A percentile compares a stretch with the other conserved stretches of the same genome.
These are phyloP conservation scores for Tolypocladium endophyticum DNA, from an alignment of 2,329 filamentous ascomycete species.

Conservation along the genomic window DNA sequence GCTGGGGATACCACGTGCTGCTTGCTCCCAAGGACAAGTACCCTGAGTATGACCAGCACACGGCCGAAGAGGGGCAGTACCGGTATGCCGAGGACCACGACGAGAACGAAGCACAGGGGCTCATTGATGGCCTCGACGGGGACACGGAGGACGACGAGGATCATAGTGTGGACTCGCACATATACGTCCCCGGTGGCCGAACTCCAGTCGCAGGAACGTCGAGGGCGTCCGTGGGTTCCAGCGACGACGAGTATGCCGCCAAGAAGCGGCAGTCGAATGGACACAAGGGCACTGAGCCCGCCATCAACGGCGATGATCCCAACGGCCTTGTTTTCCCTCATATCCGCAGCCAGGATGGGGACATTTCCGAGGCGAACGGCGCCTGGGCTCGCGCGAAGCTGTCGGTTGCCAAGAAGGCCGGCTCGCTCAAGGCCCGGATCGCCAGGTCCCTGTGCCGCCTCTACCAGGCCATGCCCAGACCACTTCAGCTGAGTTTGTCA, in stretches of 20 bases:
- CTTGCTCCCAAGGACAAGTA: conserved; percentile 76
- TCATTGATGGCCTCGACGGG: conserved; percentile 27
- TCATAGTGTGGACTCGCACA: conserved; percentile 30
- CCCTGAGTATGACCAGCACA: conserved; percentile 48
- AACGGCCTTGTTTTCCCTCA: conserved; percentile 55
- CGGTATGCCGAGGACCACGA: conserved; percentile 32
- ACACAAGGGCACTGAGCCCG: conserved; percentile 16
- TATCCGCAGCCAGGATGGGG: conserved; percentile 33
- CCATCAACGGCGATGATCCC: conserved; percentile 23
- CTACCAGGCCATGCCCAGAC: conserved; percentile 28
- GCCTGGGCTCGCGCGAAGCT: conserved; percentile 25
- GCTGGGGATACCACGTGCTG: conserved; percentile 92
- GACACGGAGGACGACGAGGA: conserved; percentile 27
- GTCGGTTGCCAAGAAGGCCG: conserved; percentile 17
- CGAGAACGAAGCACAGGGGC: conserved; percentile 32
- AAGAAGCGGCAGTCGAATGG: conserved; percentile 19
- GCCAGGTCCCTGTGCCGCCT: conserved; percentile 12
- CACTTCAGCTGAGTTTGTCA: conserved; percentile 25
- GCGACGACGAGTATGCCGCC: conserved; percentile 29
- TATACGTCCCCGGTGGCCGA: conserved; percentile 43
- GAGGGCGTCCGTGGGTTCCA: conserved; percentile 36
- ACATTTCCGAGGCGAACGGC: conserved; percentile 21
- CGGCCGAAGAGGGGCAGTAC: conserved; percentile 49
- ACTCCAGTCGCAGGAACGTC: conserved; percentile 43
- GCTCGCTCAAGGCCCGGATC: conserved; percentile 11